These are phyloP conservation scores for Pichia nakasei DNA, from an alignment of 805 yeast species.

Conservation along the genomic window DNA sequence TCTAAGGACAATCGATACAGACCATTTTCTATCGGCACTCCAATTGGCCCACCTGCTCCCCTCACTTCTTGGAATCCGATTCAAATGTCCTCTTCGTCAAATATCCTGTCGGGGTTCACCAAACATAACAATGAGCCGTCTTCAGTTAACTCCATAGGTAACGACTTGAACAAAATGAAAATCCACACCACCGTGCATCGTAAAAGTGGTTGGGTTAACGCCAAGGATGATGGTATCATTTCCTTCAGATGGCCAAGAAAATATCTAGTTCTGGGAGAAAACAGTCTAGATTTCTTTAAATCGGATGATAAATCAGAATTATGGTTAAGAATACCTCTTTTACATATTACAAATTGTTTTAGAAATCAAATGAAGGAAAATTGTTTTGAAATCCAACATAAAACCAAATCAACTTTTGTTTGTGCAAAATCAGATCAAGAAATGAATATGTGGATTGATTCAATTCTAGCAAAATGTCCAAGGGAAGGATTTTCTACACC, in stretches of 20 bases:
- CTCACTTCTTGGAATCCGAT: no score
- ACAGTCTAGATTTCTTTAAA: conserved; percentile 66
- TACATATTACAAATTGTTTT: conserved; percentile 53
- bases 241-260: conserved; percentile 91
- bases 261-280: conserved; percentile 68
- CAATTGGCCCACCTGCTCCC: no score
- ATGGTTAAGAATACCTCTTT: conserved; percentile 44
- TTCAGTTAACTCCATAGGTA: conserved; percentile 7
- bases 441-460: conserved; percentile 83
- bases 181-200: conserved; percentile 29
- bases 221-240: conserved; percentile 86
- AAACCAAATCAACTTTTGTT: conserved; percentile 59
- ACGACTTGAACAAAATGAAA: conserved; percentile 10
- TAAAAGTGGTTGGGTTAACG: conserved; percentile 78
- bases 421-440: conserved; percentile 74
- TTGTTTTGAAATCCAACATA: conserved; percentile 70
- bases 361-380: conserved; percentile 66
- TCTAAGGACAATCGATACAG: no score
- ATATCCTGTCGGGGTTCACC: conserved; percentile 3
- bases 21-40: no score
- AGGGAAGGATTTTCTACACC: conserved; percentile 71
- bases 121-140: conserved; percentile 2
- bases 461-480: conserved; percentile 71
- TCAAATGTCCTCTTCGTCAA: background rate
- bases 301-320: conserved; percentile 46